Base-by-base conservation (phyloP, 83 land plant species). In the Larix sibirica region DNA sequence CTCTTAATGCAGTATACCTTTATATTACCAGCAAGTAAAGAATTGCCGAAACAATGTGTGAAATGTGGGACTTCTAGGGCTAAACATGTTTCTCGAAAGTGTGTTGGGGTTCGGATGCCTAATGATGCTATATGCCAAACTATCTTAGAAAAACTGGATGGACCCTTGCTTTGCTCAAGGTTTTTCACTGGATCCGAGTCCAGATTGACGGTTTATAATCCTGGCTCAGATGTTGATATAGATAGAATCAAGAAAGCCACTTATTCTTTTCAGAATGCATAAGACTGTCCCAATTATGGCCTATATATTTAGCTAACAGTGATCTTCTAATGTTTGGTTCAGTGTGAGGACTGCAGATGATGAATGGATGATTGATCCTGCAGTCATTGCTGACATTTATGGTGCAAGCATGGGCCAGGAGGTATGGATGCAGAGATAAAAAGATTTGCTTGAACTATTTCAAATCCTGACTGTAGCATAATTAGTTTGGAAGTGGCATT, bases 21-120 rank as follows among this genome's bases (percentile, higher is more conserved):
- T 83, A 93, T 96, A 47, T 83, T 96, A 36, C 93, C 94, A 50
- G 97, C 97, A 77, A 96, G 93, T 84, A 96, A 96, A 81, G 92
- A 87, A 80, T 87, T 96, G 89, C 99, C 99, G 21, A 96, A 94
- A 81, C 93, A 94, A 81, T 96, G 99, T 81, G 84, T 85, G 23
- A 88, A 83, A 23, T 84, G 87, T 91, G 99, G 97, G 42, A 88
- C 90, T 63, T 75, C 88, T 77, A 74, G 83, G 17, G 84, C 91
- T 10, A 96, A 92, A 77, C 92, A 88, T 88, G 89, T 89, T 63
- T 77, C 91, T 66, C 90, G 99, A 67, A 94, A 90, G 77, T 87
- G 88, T 87, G 94, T 94, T 54, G 99, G 99, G 62, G 89, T 96
- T 47, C 95, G 99, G 20, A 94, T 96, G 81, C 99, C 99, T 68